Percentiles rank a stretch among this genome's conserved stretches.
Conservation (phyloP, 176 grass and related monocot species). For the Ampelocalamus luodianensis region DNA sequence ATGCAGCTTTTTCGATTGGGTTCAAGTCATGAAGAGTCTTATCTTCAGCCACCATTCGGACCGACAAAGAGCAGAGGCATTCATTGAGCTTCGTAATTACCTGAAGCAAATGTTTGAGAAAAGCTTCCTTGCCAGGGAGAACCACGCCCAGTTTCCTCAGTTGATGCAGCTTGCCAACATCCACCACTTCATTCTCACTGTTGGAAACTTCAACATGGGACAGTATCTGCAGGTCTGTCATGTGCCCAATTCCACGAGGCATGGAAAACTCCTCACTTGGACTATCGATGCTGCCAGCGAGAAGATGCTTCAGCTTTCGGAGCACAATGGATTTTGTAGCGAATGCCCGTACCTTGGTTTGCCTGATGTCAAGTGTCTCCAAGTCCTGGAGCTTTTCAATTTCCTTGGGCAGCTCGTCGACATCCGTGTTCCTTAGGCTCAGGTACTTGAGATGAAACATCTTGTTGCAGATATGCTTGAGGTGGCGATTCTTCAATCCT, state of each 20-base stretch:
- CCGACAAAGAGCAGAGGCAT: no score
- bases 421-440: constrained; percentile 1
- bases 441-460: constrained; percentile 2
- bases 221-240: not conserved
- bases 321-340: not conserved
- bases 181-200: not conserved
- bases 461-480: not conserved
- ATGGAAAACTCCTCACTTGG: not conserved
- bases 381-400: constrained; percentile 26
- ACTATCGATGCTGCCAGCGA: not conserved
- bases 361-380: constrained; percentile 40
- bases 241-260: not conserved
- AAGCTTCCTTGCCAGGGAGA: not conserved
- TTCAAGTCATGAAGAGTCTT: not conserved
- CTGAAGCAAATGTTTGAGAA: not conserved
- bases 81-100: not conserved
- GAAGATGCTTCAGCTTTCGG: not conserved
- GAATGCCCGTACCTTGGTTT: not conserved
- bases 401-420: not conserved
- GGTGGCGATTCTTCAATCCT: not conserved
- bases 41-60: no score
- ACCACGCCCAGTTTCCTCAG: not conserved
- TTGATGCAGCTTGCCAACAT: not conserved
- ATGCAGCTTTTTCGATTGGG: fast-evolving
- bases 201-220: not conserved